Evolutionary conservation across 225 moss, liverwort and hornwort species (phyloP).

Genomic region (Marchantia polymorpha): DNA sequence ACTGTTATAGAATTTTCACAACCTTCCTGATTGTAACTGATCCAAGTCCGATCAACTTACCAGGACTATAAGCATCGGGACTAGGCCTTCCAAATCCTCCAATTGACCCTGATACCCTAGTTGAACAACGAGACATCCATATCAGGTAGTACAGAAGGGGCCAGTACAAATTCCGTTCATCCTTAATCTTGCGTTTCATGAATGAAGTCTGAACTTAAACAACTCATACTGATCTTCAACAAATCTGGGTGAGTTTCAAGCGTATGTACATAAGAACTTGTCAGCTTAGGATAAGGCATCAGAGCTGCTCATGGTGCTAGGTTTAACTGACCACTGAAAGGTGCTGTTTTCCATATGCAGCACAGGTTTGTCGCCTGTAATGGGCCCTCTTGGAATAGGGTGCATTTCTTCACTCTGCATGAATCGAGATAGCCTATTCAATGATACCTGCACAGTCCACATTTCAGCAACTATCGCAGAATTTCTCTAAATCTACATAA

Average conservation of each 20-base stretch:
- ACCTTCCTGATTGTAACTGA: no score
- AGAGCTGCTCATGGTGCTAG: not conserved
- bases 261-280: not conserved
- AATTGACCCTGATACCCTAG: slow-evolving; percentile 33
- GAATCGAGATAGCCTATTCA: slow-evolving; percentile 43
- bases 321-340: slow-evolving; percentile 42
- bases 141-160: not conserved
- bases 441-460: slow-evolving; percentile 32
- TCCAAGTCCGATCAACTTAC: slow-evolving; percentile 16
- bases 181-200: not conserved
- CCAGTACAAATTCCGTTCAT: not conserved
- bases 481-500: not conserved
- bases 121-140: not conserved
- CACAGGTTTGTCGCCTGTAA: slow-evolving; percentile 26
- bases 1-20: no score
- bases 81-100: slow-evolving; percentile 13
- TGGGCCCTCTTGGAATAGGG: slow-evolving; percentile 30
- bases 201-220: not conserved
- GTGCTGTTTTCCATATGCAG: slow-evolving; percentile 34
- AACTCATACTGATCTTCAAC: not conserved
- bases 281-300: not conserved
- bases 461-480: not conserved
- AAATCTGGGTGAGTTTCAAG: not conserved
- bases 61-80: slow-evolving; percentile 9
- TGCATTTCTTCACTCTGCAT: slow-evolving; percentile 52